phyloP scores from a whole-genome alignment of 805 yeast genomes.

The Kodamaea neixiangensis region DNA sequence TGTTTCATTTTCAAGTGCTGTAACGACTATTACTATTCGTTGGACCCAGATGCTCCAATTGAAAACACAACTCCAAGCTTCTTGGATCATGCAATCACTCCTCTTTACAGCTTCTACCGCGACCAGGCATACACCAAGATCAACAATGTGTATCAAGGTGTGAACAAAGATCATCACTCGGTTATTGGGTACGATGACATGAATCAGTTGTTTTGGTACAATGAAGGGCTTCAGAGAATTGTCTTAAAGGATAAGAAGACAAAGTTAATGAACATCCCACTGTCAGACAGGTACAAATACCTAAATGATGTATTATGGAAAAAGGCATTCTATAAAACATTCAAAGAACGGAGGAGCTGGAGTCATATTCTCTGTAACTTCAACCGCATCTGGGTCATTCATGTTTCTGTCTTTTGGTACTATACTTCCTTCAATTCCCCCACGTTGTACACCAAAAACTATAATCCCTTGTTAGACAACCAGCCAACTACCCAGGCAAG shows the following conservation, averaged over 20 bases:
- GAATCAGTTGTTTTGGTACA: conserved; percentile 85
- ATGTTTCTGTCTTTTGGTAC: conserved; percentile 73
- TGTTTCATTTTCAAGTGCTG: conserved; percentile 86
- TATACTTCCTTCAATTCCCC: conserved; percentile 71
- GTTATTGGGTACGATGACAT: conserved; percentile 88
- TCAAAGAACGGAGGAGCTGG: conserved; percentile 75
- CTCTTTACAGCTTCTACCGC: conserved; percentile 63
- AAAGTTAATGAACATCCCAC: conserved; percentile 53
- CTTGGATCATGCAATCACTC: conserved; percentile 72
- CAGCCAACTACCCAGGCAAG: conserved; percentile 60
- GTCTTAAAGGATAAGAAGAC: conserved; percentile 44
- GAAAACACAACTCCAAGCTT: conserved; percentile 40
- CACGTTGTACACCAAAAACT: conserved; percentile 61
- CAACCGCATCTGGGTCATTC: conserved; percentile 79
- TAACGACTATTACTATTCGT: conserved; percentile 59
- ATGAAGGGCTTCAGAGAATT: conserved; percentile 64
- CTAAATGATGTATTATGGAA: conserved; percentile 65
- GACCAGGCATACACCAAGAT: conserved; percentile 51
- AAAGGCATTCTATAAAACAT: conserved; percentile 71
- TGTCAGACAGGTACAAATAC: conserved; percentile 54
- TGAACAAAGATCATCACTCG: conserved; percentile 64
- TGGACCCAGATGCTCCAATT: conserved; percentile 35
- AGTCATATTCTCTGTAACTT: conserved; percentile 70
- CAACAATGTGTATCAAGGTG: conserved; percentile 46
- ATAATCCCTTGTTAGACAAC: conserved; percentile 53